Evolutionary conservation across 345 rosid genomes (phyloP).

Genomic region (Brassica incana): DNA sequence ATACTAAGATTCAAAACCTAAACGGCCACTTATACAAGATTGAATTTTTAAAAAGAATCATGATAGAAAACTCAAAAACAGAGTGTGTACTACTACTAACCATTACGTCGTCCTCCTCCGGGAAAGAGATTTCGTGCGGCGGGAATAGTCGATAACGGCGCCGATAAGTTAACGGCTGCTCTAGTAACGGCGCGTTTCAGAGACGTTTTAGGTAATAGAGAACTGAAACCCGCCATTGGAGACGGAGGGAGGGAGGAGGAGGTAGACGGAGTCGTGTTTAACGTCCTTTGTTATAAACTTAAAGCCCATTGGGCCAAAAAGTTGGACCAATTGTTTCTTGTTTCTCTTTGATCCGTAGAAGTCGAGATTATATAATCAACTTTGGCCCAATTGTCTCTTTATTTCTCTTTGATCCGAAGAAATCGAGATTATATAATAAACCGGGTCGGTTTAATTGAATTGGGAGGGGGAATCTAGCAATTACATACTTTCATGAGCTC

Average conservation of each 20-base stretch:
- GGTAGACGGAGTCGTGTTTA: slow-evolving; percentile 12
- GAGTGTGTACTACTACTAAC: slow-evolving; percentile 3
- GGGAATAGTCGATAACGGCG: not conserved
- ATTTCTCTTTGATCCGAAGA: not conserved
- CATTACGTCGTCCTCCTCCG: slow-evolving; percentile 22
- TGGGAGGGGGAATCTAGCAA: slow-evolving; percentile 21
- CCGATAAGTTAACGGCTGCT: slow-evolving; percentile 1
- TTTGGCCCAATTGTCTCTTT: not conserved
- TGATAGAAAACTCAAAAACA: not conserved
- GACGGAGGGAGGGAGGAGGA: not conserved
- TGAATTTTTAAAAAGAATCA: not conserved
- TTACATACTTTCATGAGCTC: not conserved
- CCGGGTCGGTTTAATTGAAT: slow-evolving; percentile 10
- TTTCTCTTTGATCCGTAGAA: not conserved
- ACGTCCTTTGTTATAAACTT: not conserved
- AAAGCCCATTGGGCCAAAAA: not conserved
- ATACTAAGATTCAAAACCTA: not conserved
- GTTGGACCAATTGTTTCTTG: not conserved
- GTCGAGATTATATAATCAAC: no score
- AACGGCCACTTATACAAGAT: not conserved
- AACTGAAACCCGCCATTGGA: slow-evolving; percentile 40
- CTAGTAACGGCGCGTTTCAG: slow-evolving; percentile 18
- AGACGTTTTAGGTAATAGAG: slow-evolving; percentile 20
- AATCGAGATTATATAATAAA: not conserved
- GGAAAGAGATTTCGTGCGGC: slow-evolving; percentile 15